These are phyloP conservation scores for Dovyalis caffra DNA, from an alignment of 345 rosid genomes.

Conservation along the genomic window DNA sequence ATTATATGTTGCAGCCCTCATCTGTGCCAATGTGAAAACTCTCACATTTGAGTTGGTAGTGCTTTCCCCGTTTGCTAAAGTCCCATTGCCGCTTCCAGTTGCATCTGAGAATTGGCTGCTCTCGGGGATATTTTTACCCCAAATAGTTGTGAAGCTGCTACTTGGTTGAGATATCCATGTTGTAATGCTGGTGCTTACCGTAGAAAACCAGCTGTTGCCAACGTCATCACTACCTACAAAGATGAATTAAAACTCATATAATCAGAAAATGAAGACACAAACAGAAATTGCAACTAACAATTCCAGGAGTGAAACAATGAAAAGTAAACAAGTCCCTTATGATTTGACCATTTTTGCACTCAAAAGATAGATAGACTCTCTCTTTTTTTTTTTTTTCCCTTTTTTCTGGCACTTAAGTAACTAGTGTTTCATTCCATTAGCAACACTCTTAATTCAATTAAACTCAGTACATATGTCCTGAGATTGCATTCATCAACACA, in stretches of 20 bases:
- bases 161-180: slow-evolving; percentile 11
- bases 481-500: background rate
- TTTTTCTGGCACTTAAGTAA: background rate
- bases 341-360: background rate
- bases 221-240: slow-evolving; percentile 4
- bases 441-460: background rate
- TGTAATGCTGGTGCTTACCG: slow-evolving; percentile 15
- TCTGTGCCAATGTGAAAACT: slow-evolving; percentile 15
- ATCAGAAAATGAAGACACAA: background rate
- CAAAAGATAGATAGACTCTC: too few relatives aligned
- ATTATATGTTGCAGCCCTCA: slow-evolving; percentile 19
- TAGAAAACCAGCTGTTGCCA: background rate
- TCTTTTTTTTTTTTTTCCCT: too few relatives aligned
- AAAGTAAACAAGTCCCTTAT: background rate
- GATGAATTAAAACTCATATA: background rate
- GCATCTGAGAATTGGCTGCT: slow-evolving; percentile 8
- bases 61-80: slow-evolving; percentile 1
- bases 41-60: slow-evolving; percentile 1
- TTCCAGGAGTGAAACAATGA: background rate
- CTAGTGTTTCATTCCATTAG: background rate
- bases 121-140: background rate
- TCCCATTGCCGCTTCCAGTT: background rate
- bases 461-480: too few relatives aligned
- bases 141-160: slow-evolving; percentile 3
- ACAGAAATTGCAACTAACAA: background rate